Evolutionary conservation across 2,329 filamentous ascomycete genomes (phyloP), one percentile per base, ranked within the genome.

Genomic region (Nigrospora sphaerica): DNA sequence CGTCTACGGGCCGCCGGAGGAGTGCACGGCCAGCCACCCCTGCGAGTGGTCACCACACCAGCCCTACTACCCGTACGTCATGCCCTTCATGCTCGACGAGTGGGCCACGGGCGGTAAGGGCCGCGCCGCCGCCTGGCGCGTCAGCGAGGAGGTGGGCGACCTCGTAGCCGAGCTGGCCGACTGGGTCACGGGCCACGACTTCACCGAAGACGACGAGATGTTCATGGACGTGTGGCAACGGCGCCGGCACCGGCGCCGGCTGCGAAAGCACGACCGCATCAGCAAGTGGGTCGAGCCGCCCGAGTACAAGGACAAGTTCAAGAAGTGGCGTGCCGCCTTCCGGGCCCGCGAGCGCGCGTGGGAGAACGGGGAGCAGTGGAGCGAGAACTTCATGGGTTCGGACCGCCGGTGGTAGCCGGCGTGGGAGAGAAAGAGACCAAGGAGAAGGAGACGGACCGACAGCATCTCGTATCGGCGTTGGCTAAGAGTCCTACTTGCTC

Each of bases 11-110:
- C 73, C 73, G 14, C 76, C 78, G 2, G 68, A 61, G 36, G 43
- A 67, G 32, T 81, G 79, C 52, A 68, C 68, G 12, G 59, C 62
- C 41, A 44, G 59, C 48, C 40, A 64, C 35, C 68, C 70, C 2
- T 82, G 78, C 57, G 66, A 72, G 33, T 83, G 77, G 77, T 74
- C 73, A 28, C 69, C 71, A 12, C 70, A 77, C 39, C 80, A 83
- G 57, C 80, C 80, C 0, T 72, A 72, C 23, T 83, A 80, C 60
- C 80, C 79, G n/a, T 69, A 67, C 35, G 76, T 78, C 1, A 68
- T 83, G 39, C 80, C 80, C 3, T 73, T 80, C 47, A 83, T 83
- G 64, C 56, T 83, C 12, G 80, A 84, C 57, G 72, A 83, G 54
- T 83, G 79, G 79, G 57, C 68, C 10, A 77, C 75, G 0, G 73